Evolutionary conservation across 306 rosid species (phyloP), one percentile per base, ranked within the genome.

Genomic region (Cucurbita maxima): DNA sequence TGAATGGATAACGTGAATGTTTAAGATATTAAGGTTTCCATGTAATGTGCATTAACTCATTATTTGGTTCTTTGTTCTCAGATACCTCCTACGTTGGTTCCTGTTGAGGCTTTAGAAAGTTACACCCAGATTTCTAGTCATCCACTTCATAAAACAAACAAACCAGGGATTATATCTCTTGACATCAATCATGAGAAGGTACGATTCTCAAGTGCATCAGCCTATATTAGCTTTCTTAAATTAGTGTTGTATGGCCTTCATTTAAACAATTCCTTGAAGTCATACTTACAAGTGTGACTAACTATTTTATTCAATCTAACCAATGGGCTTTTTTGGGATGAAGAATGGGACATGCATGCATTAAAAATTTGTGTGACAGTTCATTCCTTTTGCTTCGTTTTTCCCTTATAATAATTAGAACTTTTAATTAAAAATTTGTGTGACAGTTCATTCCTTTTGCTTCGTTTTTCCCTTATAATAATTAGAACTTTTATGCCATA

Each of bases 91-190:
- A 85, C 93, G 1, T 81, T 95, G 93, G 92, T 97, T 78, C 80
- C 97, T 41, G 54, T 87, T 86, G 97, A 89, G 18, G 90, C 85
- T 76, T 5, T 95, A 58, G 99, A 88, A 82, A 81, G 87, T 72
- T 95, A 89, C 78, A 95, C 96, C 45, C 99, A 91, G 81, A 95
- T 91, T 81, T 91, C 99, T 73, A 95, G 99, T 69, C 99, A 95
- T 44, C 99, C 99, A 64, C 86, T 95, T 71, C 96, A 95, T 80
- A 95, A 89, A 86, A 95, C 99, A 15, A 95, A 69, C 91, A 95
- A 91, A 81, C 99, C 96, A 50, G 99, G 99, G 64, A 87, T 95
- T 83, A 59, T 70, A 77, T 88, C 92, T 68, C 82, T 95, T 70
- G 99, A 95, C 78, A 83, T 95, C 75, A 86, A 86, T 77, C 61